Conservation (phyloP, 169 alveolate genomes). For the Babesia divergens region DNA sequence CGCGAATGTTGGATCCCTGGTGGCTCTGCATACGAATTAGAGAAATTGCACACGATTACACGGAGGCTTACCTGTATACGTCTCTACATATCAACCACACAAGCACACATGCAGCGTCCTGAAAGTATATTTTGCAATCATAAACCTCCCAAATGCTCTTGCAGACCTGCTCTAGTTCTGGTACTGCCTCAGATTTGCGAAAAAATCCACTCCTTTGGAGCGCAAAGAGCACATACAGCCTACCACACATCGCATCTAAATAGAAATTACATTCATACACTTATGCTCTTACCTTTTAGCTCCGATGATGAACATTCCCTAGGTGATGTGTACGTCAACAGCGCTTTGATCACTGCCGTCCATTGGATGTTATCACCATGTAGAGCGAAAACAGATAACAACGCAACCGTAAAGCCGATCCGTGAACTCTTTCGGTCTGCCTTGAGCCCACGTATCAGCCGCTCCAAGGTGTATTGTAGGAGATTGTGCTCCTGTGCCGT, state of each 20-base stretch:
- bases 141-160: constrained; percentile 44
- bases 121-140: constrained; percentile 44
- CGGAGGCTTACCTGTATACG: constrained; percentile 9
- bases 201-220: constrained; percentile 27
- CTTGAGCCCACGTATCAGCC: constrained; percentile 40
- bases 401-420: constrained; percentile 31
- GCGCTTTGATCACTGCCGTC: background rate
- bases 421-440: constrained; percentile 36
- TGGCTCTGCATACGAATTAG: background rate
- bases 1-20: background rate
- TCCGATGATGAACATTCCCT: constrained; percentile 16
- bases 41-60: background rate
- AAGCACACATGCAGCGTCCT: constrained; percentile 39
- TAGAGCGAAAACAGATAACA: constrained; percentile 12
- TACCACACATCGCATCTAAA: constrained; percentile 41
- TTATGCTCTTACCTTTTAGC: constrained; percentile 18
- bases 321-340: constrained; percentile 7
- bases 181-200: background rate
- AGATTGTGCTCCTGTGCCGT: constrained; percentile 9
- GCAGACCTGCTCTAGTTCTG: background rate
- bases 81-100: constrained; percentile 25
- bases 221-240: constrained; percentile 13
- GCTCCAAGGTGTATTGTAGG: constrained; percentile 55
- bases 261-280: background rate
- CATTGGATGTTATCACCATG: constrained; percentile 24